Base-by-base conservation (phyloP, 371 early-diverging fungal genomes). In the Mortierella sp. region DNA sequence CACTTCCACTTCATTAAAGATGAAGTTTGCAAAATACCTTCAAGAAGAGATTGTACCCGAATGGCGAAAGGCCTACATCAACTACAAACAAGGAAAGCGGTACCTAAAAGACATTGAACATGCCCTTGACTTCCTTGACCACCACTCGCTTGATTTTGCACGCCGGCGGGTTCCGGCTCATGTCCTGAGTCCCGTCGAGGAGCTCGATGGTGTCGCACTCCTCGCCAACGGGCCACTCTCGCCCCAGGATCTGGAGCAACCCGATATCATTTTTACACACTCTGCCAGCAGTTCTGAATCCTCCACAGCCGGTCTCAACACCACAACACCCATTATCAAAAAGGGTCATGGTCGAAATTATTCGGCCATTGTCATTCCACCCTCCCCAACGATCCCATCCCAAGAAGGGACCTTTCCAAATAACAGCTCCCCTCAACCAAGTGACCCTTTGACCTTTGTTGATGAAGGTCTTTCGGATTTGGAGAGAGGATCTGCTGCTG, bases 11-110 rank as follows among this genome's bases (percentile, higher is more conserved):
- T n/a, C 21, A 43, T 56, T 19, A 7, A 18, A 29, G 43, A 95
- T 95, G 95, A 93, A 92, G 81, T 95, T 95, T 80, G 92, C 92
- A 45, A 91, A 94, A 74, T 84, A 88, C 67, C 82, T 95, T 14
- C 90, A 90, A 63, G 83, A 88, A 5, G 91, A 95, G 71, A 86
- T 90, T 47, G 92, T 94, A 26, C 94, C 95, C 16, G 96, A 95
- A 77, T 96, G 96, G 96, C 84, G 86, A 61, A 88, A 87, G 64
- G 91, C 91, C 57, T 96, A 96, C 75, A 81, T 93, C 30, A 66
- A 79, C 53, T 79, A 79, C 55, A 79, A 70, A 43, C 80, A 73
- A 56, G 73, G 80, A 50, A 79, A 79, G 37, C 69, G 66, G 51
- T 57, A 69, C 43, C 70, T 79, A 52, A 73, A 79, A 57, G 69